Evolutionary conservation across 1,284 basidiomycete species (phyloP).

Genomic region (Fomitopsis palustris): DNA sequence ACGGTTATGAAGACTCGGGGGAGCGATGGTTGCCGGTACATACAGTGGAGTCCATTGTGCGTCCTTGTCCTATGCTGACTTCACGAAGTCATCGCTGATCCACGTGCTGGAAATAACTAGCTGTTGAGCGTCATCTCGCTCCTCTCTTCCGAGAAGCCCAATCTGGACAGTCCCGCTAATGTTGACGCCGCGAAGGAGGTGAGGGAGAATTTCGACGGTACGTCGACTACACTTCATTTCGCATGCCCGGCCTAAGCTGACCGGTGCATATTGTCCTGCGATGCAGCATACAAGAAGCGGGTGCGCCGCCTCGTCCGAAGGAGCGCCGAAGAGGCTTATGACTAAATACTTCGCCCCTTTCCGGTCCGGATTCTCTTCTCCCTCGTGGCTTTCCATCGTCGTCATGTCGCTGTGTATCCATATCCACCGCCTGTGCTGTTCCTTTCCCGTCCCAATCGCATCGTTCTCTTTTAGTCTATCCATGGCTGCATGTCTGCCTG

Average conservation of each 20-base stretch:
- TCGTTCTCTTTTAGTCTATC: background rate
- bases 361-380: conserved; percentile 3
- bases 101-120: conserved; percentile 37
- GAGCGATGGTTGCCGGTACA: conserved; percentile 99
- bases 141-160: conserved; percentile 89
- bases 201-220: conserved; percentile 68
- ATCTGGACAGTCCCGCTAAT: conserved; percentile 94
- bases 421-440: background rate
- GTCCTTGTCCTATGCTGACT: conserved; percentile 29
- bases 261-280: background rate
- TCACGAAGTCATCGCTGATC: conserved; percentile 6
- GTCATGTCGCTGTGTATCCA: conserved; percentile 4
- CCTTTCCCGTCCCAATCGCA: background rate
- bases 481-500: background rate
- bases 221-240: conserved; percentile 20
- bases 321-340: conserved; percentile 85
- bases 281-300: conserved; percentile 88
- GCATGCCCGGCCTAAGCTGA: background rate
- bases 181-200: conserved; percentile 95
- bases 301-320: conserved; percentile 82
- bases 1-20: conserved; percentile 96
- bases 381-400: conserved; percentile 5
- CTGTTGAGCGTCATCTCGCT: conserved; percentile 96
- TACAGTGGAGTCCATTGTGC: conserved; percentile 93
- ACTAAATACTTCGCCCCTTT: conserved; percentile 32